Evolutionary conservation across 1,284 basidiomycete genomes (phyloP).

Genomic region (Marasmius sp.): DNA sequence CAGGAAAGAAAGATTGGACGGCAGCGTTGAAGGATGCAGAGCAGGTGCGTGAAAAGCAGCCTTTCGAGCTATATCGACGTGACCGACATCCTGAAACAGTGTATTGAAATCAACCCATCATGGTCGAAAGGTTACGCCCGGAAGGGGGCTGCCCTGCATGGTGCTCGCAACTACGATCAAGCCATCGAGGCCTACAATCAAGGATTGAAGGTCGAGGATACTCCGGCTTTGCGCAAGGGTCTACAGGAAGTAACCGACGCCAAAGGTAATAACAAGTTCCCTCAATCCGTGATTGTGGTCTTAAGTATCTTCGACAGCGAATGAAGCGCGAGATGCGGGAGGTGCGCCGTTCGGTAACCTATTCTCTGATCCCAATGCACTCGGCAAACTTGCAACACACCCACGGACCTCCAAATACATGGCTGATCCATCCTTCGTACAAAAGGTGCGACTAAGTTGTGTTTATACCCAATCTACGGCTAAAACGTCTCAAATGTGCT

Average conservation of each 20-base stretch:
- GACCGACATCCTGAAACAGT: slow-evolving; percentile 38
- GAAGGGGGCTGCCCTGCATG: slow-evolving; percentile 95
- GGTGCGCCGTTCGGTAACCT: slow-evolving; percentile 70
- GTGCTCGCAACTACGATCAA: slow-evolving; percentile 76
- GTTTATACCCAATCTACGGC: background rate
- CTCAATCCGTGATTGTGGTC: slow-evolving; percentile 7
- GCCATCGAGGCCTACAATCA: slow-evolving; percentile 81
- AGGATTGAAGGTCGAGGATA: slow-evolving; percentile 82
- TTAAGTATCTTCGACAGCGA: slow-evolving; percentile 35
- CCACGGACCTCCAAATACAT: slow-evolving; percentile 85
- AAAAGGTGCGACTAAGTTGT: slow-evolving; percentile 43
- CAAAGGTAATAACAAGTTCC: slow-evolving; percentile 45
- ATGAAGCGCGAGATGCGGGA: slow-evolving; percentile 34
- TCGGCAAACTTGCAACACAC: slow-evolving; percentile 83
- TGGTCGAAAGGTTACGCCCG: slow-evolving; percentile 94
- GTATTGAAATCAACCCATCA: slow-evolving; percentile 75
- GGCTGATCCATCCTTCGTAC: slow-evolving; percentile 78
- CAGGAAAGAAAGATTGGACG: slow-evolving; percentile 78
- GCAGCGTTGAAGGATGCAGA: slow-evolving; percentile 89
- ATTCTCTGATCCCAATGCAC: slow-evolving; percentile 84
- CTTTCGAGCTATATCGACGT: slow-evolving; percentile 7
- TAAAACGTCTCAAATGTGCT: background rate
- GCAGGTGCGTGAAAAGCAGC: slow-evolving; percentile 53
- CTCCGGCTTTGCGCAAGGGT: slow-evolving; percentile 82
- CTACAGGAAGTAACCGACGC: slow-evolving; percentile 85